Evolutionary conservation across 2,329 filamentous ascomycete genomes (phyloP).

Genomic region (Pseudogymnoascus sp.): DNA sequence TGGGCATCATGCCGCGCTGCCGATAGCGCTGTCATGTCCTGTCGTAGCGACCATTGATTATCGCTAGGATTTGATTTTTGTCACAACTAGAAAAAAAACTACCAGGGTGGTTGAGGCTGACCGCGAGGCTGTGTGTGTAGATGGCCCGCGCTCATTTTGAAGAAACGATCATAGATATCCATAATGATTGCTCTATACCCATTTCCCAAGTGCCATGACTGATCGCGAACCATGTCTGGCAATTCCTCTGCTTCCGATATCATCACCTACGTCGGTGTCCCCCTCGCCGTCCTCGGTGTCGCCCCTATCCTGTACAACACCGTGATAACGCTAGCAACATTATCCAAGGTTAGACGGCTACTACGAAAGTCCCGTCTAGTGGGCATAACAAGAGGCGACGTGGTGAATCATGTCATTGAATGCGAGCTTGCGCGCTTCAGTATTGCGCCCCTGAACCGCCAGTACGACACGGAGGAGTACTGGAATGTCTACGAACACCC

Average conservation of each 20-base stretch:
- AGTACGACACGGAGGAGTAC: constrained; percentile 44
- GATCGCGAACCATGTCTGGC: background rate
- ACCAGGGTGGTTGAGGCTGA: constrained; percentile 7
- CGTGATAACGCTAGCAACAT: constrained; percentile 47
- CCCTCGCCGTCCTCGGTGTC: constrained; percentile 49
- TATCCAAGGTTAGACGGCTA: constrained; percentile 51
- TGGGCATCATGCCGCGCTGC: background rate
- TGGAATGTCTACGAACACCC: constrained; percentile 46
- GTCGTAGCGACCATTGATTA: background rate
- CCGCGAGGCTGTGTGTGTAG: background rate
- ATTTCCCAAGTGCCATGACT: background rate
- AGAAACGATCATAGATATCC: background rate
- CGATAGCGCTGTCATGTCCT: background rate
- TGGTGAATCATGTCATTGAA: constrained; percentile 58
- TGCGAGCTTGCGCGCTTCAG: constrained; percentile 57
- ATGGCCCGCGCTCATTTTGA: background rate
- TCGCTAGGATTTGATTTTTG: background rate
- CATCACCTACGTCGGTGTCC: constrained; percentile 49
- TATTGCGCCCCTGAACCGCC: constrained; percentile 50
- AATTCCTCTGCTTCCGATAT: constrained; percentile 35
- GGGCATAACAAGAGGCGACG: constrained; percentile 52
- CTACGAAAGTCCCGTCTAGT: constrained; percentile 47
- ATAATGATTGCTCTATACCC: background rate
- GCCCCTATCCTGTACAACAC: constrained; percentile 60
- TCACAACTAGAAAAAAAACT: background rate